Conservation (phyloP, 1,284 basidiomycete species). For the Fomitiporia mediterranea region DNA sequence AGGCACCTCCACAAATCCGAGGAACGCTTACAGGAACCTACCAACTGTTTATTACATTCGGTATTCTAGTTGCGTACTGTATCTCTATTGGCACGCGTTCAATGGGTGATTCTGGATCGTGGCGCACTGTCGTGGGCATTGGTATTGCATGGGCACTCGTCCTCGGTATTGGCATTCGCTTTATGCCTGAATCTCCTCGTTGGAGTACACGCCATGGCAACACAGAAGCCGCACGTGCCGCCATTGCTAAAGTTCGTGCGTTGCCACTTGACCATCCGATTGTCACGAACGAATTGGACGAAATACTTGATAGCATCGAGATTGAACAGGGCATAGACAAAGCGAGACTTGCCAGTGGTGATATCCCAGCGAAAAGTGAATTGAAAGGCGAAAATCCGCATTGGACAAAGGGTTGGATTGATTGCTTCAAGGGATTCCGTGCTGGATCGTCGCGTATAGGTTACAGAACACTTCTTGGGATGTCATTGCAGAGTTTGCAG, state of each 20-base stretch:
- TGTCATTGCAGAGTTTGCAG: conserved; percentile 68
- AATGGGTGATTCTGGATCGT: conserved; percentile 46
- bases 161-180: conserved; percentile 62
- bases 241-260: conserved; percentile 57
- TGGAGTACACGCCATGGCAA: conserved; percentile 56
- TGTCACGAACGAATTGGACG: conserved; percentile 46
- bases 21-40: conserved; percentile 70
- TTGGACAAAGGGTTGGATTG: conserved; percentile 43
- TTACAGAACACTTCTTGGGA: conserved; percentile 62
- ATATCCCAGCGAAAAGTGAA: conserved; percentile 27
- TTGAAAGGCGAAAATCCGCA: conserved; percentile 26
- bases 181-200: conserved; percentile 75
- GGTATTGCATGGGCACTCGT: conserved; percentile 68
- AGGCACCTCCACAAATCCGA: conserved; percentile 73
- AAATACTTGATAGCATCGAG: conserved; percentile 46
- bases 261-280: conserved; percentile 41
- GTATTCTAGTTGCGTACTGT: conserved; percentile 66
- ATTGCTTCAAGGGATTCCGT: conserved; percentile 48
- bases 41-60: conserved; percentile 73
- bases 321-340: conserved; percentile 25
- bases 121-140: conserved; percentile 67
- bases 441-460: conserved; percentile 41
- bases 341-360: conserved; percentile 41
- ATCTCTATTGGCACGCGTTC: conserved; percentile 55
- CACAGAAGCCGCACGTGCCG: conserved; percentile 46